Evolutionary conservation across 164 flowering plant species (phyloP).

Genomic region (Sedum album): DNA sequence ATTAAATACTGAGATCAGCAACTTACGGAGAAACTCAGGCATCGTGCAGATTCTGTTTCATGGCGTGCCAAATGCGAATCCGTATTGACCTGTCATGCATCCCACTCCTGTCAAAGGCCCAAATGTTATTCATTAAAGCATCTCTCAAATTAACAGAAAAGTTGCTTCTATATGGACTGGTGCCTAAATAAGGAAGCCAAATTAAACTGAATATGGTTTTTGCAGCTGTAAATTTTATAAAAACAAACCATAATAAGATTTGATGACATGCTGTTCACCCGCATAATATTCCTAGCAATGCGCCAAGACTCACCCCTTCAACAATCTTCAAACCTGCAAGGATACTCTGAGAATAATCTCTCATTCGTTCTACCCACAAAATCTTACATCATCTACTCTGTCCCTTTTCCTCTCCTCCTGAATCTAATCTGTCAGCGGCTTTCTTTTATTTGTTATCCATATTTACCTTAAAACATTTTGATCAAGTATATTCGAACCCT

Average conservation of each 20-base stretch:
- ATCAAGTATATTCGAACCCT: neutral
- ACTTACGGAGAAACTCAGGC: neutral
- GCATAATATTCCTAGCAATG: neutral
- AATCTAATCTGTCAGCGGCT: neutral
- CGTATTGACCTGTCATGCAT: neutral
- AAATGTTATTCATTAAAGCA: too few relatives aligned
- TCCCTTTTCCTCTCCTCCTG: neutral
- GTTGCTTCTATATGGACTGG: neutral
- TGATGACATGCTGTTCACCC: neutral
- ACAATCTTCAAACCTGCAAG: neutral
- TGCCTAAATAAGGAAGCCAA: neutral
- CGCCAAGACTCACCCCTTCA: neutral
- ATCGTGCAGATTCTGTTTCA: neutral
- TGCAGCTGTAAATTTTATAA: too few relatives aligned
- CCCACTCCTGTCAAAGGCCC: too few relatives aligned
- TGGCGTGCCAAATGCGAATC: neutral
- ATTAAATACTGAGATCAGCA: too few relatives aligned
- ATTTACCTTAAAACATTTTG: too few relatives aligned
- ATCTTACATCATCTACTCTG: neutral
- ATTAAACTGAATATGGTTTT: neutral
- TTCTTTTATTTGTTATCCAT: neutral
- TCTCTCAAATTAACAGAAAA: too few relatives aligned
- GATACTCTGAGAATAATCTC: neutral
- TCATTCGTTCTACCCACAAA: conserved; percentile 1
- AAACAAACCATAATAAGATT: neutral